Conservation (phyloP, 1,139 yeast genomes). For the Schwanniomyces etchellsii region DNA sequence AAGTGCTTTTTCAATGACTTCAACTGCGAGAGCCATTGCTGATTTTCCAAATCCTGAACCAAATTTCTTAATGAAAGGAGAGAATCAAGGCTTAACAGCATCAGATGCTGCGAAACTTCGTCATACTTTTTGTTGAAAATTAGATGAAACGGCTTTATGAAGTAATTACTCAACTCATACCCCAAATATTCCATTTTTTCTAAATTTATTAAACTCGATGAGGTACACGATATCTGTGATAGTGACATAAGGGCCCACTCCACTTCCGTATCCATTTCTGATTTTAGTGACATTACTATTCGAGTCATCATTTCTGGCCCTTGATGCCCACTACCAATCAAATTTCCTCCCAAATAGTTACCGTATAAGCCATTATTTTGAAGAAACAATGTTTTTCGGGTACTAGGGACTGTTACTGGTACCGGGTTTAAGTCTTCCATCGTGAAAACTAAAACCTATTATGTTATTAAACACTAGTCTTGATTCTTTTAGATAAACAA, state of each 20-base stretch:
- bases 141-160: conserved; percentile 26
- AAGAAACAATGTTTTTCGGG: conserved; percentile 11
- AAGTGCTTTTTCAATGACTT: conserved; percentile 42
- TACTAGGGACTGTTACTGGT: conserved; percentile 17
- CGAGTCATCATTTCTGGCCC: conserved; percentile 57
- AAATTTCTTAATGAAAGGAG: conserved; percentile 72
- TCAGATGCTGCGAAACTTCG: conserved; percentile 26
- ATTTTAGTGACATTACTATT: conserved; percentile 57
- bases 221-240: conserved; percentile 49
- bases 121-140: conserved; percentile 20
- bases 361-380: conserved; percentile 11
- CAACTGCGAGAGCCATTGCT: conserved; percentile 67
- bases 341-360: conserved; percentile 11
- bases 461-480: no score
- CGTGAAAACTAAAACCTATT: no score
- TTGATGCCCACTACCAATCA: conserved; percentile 43
- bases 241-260: conserved; percentile 63
- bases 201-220: conserved; percentile 44
- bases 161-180: conserved; percentile 42
- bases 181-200: conserved; percentile 46
- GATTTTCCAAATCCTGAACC: conserved; percentile 77
- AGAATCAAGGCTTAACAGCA: conserved; percentile 50
- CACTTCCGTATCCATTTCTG: conserved; percentile 54
- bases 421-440: conserved; percentile 12
- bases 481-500: no score